phyloP scores from a whole-genome alignment of 2,329 filamentous ascomycete species.

The Fusarium veterinarium region DNA sequence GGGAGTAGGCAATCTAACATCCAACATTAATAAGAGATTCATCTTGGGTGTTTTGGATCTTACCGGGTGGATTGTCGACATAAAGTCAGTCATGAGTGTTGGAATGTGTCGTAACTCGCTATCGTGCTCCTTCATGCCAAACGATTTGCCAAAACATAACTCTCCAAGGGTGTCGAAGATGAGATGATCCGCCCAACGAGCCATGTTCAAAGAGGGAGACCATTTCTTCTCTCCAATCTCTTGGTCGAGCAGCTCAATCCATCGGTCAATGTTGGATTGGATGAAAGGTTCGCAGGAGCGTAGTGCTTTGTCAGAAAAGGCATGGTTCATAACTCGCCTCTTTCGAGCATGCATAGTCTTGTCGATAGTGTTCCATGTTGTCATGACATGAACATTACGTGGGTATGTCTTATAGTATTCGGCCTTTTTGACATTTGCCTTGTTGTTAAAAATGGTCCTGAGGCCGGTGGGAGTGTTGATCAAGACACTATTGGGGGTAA shows the following conservation, averaged over 20 bases:
- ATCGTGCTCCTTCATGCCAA: constrained; percentile 32
- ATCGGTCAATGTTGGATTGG: constrained; percentile 26
- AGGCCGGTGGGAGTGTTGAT: constrained; percentile 36
- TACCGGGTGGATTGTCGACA: constrained; percentile 28
- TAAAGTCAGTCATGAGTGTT: constrained; percentile 24
- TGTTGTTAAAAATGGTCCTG: constrained; percentile 34
- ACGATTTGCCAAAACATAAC: constrained; percentile 37
- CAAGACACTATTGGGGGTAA: constrained; percentile 30
- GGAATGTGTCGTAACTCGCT: constrained; percentile 32
- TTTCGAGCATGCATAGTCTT: constrained; percentile 33
- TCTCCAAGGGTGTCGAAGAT: constrained; percentile 40
- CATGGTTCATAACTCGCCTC: constrained; percentile 29
- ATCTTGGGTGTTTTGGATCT: background rate
- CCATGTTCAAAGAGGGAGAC: constrained; percentile 29
- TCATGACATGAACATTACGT: constrained; percentile 23
- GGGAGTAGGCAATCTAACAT: constrained; percentile 35
- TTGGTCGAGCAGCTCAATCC: constrained; percentile 21
- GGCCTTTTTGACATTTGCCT: constrained; percentile 36
- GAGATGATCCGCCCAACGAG: constrained; percentile 33
- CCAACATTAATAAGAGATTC: background rate
- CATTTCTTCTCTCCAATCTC: constrained; percentile 16
- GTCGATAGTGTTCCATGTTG: constrained; percentile 34
- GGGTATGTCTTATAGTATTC: constrained; percentile 38
- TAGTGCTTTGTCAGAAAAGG: constrained; percentile 35
- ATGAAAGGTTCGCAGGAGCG: constrained; percentile 25